Conservation (phyloP, 768 basidiomycete genomes). For the Leccinum olivaceopallidum region DNA sequence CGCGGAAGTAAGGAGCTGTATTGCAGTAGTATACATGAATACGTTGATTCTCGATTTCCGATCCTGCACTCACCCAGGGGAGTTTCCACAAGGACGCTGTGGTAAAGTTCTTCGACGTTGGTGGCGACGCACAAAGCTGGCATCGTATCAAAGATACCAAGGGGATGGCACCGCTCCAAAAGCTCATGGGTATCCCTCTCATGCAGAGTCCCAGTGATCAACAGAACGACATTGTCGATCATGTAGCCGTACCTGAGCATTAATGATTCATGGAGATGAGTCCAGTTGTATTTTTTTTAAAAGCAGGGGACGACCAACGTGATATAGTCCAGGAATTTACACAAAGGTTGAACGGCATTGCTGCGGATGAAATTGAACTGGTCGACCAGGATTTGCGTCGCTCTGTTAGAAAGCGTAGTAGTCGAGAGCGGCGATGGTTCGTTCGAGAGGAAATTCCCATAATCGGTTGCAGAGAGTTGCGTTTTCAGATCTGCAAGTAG, state of each 20-base stretch:
- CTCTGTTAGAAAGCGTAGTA: constrained; percentile 94
- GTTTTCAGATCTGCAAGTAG: constrained; percentile 81
- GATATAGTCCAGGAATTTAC: constrained; percentile 96
- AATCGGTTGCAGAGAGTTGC: constrained; percentile 94
- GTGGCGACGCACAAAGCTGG: constrained; percentile 98
- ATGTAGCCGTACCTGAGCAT: constrained; percentile 88
- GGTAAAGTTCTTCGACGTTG: constrained; percentile 97
- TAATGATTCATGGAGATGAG: constrained; percentile 3
- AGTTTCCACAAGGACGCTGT: constrained; percentile 95
- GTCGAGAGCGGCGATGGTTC: constrained; percentile 93
- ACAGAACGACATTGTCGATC: constrained; percentile 98
- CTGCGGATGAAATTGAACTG: constrained; percentile 94
- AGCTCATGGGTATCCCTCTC: constrained; percentile 98
- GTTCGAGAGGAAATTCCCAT: constrained; percentile 97
- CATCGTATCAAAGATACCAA: constrained; percentile 98
- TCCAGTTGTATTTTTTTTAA: not conserved
- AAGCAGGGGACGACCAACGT: constrained; percentile 60
- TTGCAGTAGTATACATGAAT: constrained; percentile 1
- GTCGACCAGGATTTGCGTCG: constrained; percentile 92
- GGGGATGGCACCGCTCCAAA: constrained; percentile 93
- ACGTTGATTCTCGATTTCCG: not conserved
- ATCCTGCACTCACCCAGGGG: constrained; percentile 74
- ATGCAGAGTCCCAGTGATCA: constrained; percentile 96
- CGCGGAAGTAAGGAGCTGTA: constrained; percentile 91
- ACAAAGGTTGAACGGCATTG: constrained; percentile 89